Evolutionary conservation across 2,329 filamentous ascomycete species (phyloP).

Genomic region (Beauveria medogensis): DNA sequence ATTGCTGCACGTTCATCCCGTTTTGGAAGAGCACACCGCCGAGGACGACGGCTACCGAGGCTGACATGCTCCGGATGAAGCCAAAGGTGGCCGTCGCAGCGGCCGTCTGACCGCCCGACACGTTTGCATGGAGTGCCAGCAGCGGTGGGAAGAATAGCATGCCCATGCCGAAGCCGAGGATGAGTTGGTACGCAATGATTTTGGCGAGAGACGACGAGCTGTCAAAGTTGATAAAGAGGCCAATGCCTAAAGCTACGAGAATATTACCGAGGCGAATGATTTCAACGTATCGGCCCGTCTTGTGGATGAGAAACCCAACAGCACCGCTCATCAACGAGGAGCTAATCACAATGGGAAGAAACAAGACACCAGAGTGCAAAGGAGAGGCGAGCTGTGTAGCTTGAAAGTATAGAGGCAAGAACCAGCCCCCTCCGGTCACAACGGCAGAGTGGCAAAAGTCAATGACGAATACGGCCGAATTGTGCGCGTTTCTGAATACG

Average conservation of each 20-base stretch:
- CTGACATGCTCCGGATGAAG: conserved; percentile 51
- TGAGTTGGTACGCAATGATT: conserved; percentile 47
- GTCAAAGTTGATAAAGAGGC: conserved; percentile 47
- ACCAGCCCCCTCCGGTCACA: conserved; percentile 55
- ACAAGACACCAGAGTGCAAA: conserved; percentile 5
- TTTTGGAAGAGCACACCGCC: conserved; percentile 36
- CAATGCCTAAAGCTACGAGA: conserved; percentile 51
- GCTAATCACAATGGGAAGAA: conserved; percentile 13
- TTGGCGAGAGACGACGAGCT: conserved; percentile 38
- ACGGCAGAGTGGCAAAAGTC: conserved; percentile 39
- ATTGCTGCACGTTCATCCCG: conserved; percentile 27
- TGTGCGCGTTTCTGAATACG: conserved; percentile 49
- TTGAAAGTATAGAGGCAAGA: conserved; percentile 67
- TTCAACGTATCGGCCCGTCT: conserved; percentile 48
- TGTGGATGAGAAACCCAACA: conserved; percentile 26
- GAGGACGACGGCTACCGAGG: conserved; percentile 49
- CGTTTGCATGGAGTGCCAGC: conserved; percentile 55
- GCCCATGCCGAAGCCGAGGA: conserved; percentile 53
- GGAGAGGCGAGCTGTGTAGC: conserved; percentile 47
- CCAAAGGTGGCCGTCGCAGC: conserved; percentile 54
- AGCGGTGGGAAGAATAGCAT: conserved; percentile 56
- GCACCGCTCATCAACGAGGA: conserved; percentile 25
- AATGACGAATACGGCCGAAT: conserved; percentile 45
- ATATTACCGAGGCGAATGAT: conserved; percentile 45
- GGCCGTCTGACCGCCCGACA: conserved; percentile 52